These are phyloP conservation scores for Epichloe coenophiala DNA, from an alignment of 2,329 filamentous ascomycete genomes.

Conservation along the genomic window DNA sequence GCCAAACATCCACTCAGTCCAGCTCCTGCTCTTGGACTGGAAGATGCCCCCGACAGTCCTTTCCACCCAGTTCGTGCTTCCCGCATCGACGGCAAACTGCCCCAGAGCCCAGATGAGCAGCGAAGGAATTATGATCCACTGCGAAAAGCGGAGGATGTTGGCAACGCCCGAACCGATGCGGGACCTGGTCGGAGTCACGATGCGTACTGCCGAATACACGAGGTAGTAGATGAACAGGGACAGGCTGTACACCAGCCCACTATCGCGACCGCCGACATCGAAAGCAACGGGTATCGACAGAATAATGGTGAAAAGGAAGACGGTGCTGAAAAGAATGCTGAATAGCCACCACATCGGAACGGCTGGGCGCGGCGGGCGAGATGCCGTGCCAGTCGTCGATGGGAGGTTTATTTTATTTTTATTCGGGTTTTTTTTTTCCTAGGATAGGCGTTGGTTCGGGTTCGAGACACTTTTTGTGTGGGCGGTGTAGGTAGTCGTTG, in stretches of 20 bases:
- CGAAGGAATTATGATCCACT: slow-evolving; percentile 76
- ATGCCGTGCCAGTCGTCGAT: slow-evolving; percentile 6
- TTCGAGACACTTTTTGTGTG: not conserved
- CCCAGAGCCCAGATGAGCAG: slow-evolving; percentile 92
- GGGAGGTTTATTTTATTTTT: not conserved
- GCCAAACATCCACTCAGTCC: slow-evolving; percentile 82
- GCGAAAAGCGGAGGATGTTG: slow-evolving; percentile 56
- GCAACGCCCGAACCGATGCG: slow-evolving; percentile 60
- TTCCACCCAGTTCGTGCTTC: slow-evolving; percentile 65
- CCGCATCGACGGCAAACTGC: slow-evolving; percentile 86
- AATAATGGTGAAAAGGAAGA: slow-evolving; percentile 85
- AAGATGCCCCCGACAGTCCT: slow-evolving; percentile 60
- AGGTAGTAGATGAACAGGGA: slow-evolving; percentile 85
- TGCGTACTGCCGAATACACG: slow-evolving; percentile 65
- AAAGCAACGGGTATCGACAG: slow-evolving; percentile 95
- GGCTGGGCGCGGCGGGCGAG: slow-evolving; percentile 16
- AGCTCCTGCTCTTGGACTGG: slow-evolving; percentile 47
- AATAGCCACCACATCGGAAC: slow-evolving; percentile 68
- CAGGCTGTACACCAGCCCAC: slow-evolving; percentile 86
- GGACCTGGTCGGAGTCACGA: slow-evolving; percentile 68
- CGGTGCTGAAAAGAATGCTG: slow-evolving; percentile 61
- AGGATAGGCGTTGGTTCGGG: not conserved
- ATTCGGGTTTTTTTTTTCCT: not conserved
- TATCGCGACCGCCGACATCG: slow-evolving; percentile 91
- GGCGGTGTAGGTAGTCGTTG: not conserved